Evolutionary conservation across 495 filamentous ascomycete species (phyloP).

Genomic region (Talaromyces liani): DNA sequence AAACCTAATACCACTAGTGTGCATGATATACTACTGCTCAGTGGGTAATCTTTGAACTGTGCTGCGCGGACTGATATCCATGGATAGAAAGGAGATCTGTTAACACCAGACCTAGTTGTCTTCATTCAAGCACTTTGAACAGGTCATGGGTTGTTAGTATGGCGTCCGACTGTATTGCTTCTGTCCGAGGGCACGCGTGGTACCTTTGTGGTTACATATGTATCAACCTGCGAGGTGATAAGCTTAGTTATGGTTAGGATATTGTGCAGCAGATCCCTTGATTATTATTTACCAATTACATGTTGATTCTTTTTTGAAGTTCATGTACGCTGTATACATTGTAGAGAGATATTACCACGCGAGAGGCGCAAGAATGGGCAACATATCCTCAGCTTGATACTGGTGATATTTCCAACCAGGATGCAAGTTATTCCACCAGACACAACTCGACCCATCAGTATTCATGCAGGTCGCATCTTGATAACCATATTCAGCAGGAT

Average conservation of each 20-base stretch:
- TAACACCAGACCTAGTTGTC: background rate
- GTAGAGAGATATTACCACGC: constrained; percentile 21
- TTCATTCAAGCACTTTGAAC: background rate
- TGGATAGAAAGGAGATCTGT: background rate
- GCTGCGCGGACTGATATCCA: background rate
- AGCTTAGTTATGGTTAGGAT: too few species aligned
- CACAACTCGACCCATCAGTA: constrained; percentile 23
- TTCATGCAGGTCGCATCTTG: constrained; percentile 25
- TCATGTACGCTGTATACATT: background rate
- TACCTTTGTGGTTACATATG: background rate
- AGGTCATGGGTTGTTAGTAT: background rate
- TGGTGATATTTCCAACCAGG: constrained; percentile 28
- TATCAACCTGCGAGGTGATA: background rate
- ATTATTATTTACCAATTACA: too few species aligned
- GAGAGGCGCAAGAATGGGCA: constrained; percentile 16
- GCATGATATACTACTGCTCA: background rate
- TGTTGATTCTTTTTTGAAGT: background rate
- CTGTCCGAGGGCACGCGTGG: background rate
- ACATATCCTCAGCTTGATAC: constrained; percentile 34
- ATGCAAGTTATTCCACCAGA: constrained; percentile 38
- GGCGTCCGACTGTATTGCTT: background rate
- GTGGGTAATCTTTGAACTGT: background rate
- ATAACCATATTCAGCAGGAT: constrained; percentile 36
- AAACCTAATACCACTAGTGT: background rate
- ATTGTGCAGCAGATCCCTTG: too few species aligned